These are phyloP conservation scores for Botryococcus braunii DNA, from an alignment of 163 green algal genomes.

Conservation along the genomic window DNA sequence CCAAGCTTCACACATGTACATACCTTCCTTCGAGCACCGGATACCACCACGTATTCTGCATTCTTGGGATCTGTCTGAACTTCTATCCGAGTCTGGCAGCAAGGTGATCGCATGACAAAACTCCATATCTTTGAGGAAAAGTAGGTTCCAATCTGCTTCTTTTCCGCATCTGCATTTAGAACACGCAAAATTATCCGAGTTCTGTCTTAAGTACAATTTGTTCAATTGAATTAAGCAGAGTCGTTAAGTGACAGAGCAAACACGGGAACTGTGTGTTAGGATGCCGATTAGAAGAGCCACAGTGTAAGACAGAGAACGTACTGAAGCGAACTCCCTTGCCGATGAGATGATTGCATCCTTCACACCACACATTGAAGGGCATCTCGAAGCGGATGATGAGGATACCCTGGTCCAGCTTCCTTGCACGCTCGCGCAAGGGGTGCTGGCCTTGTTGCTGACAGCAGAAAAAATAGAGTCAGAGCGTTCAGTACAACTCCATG, in stretches of 20 bases:
- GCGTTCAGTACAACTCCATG: neutral
- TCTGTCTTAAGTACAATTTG: no score
- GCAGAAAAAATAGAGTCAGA: neutral
- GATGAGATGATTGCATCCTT: slow-evolving; percentile 76
- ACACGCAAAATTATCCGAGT: no score
- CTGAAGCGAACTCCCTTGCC: slow-evolving; percentile 84
- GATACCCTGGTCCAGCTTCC: slow-evolving; percentile 79
- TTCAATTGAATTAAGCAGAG: no score
- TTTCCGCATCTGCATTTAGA: no score
- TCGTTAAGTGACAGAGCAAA: no score
- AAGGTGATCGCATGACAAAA: slow-evolving; percentile 78
- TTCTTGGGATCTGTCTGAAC: slow-evolving; percentile 92
- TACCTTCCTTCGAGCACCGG: slow-evolving; percentile 60
- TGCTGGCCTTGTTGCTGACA: slow-evolving; percentile 70
- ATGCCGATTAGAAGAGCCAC: no score
- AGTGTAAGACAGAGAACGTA: slow-evolving; percentile 19
- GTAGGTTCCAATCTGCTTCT: slow-evolving; percentile 88
- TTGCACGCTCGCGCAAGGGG: slow-evolving; percentile 65
- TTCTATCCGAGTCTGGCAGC: slow-evolving; percentile 70
- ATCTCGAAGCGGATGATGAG: slow-evolving; percentile 92
- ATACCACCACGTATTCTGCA: slow-evolving; percentile 77
- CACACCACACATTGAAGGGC: slow-evolving; percentile 91
- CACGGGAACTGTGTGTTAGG: no score
- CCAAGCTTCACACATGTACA: no score
- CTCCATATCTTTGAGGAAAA: slow-evolving; percentile 83